Evolutionary conservation across 768 basidiomycete genomes (phyloP).

Genomic region (Hysterangium stoloniferum): DNA sequence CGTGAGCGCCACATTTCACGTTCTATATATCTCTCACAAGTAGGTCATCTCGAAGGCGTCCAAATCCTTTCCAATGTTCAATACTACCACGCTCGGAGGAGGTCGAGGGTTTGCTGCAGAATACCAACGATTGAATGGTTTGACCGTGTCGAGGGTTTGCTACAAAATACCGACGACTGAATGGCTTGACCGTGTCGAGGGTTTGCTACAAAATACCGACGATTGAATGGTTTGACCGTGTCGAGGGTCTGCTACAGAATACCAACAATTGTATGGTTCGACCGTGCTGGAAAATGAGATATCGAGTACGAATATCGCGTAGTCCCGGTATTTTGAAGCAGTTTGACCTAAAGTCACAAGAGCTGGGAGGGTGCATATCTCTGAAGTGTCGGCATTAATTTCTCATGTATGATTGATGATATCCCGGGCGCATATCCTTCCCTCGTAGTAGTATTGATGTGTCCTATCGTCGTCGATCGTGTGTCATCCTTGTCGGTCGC

Average conservation of each 20-base stretch:
- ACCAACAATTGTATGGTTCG: not conserved
- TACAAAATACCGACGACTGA: not conserved
- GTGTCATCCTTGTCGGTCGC: too few species aligned
- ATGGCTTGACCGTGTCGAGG: not conserved
- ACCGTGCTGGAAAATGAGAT: conserved; percentile 21
- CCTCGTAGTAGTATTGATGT: too few species aligned
- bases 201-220: not conserved
- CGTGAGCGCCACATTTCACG: conserved; percentile 4
- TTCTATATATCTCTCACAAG: not conserved
- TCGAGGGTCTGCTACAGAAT: not conserved
- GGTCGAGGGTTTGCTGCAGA: not conserved
- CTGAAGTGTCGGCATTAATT: too few species aligned
- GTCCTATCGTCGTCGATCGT: too few species aligned
- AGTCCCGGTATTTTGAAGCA: too few species aligned
- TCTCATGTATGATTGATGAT: too few species aligned
- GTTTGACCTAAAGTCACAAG: conserved; percentile 36
- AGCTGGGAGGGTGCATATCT: conserved; percentile 35
- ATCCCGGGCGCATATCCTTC: too few species aligned
- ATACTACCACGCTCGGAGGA: conserved; percentile 8
- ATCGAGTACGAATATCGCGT: conserved; percentile 42
- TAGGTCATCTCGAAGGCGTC: conserved; percentile 7
- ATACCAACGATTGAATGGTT: not conserved
- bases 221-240: not conserved
- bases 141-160: not conserved
- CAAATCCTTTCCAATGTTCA: conserved; percentile 10